A percentile compares a stretch with the other conserved stretches of the same genome.
Conservation (phyloP, 139 green algal species). For the Tetradesmus obliquus region DNA sequence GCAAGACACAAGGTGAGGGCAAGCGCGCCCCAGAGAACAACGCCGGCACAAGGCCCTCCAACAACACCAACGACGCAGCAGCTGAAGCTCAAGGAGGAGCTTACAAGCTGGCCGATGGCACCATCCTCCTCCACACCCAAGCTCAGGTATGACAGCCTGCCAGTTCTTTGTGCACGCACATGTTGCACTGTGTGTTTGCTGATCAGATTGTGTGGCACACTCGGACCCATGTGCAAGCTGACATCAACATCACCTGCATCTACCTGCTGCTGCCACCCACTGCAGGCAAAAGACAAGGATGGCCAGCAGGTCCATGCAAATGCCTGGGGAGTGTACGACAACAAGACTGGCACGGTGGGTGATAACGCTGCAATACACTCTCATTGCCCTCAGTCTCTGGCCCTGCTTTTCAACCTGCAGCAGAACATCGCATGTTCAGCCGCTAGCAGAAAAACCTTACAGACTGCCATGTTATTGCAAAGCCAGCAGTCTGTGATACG, state of each 20-base stretch:
- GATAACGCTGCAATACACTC: neutral
- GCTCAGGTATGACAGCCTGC: neutral
- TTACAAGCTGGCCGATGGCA: neutral
- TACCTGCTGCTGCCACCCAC: neutral
- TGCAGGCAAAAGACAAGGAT: neutral
- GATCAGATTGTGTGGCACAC: neutral
- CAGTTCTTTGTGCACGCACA: too few species aligned
- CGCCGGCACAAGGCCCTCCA: neutral
- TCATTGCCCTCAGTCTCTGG: neutral
- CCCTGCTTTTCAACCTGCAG: too few species aligned
- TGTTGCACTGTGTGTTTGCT: neutral
- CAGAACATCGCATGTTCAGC: too few species aligned
- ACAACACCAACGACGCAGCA: neutral
- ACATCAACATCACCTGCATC: neutral
- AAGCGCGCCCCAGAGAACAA: neutral
- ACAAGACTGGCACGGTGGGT: neutral
- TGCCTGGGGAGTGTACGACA: neutral
- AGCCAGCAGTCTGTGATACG: too few species aligned
- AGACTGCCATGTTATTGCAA: too few species aligned
- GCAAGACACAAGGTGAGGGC: neutral
- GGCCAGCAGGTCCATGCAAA: neutral
- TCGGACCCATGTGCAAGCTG: neutral
- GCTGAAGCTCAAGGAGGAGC: neutral
- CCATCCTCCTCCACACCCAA: neutral
- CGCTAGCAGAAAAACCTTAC: too few species aligned